Conservation (phyloP, 164 flowering plant genomes). For the Vitis cinerea region DNA sequence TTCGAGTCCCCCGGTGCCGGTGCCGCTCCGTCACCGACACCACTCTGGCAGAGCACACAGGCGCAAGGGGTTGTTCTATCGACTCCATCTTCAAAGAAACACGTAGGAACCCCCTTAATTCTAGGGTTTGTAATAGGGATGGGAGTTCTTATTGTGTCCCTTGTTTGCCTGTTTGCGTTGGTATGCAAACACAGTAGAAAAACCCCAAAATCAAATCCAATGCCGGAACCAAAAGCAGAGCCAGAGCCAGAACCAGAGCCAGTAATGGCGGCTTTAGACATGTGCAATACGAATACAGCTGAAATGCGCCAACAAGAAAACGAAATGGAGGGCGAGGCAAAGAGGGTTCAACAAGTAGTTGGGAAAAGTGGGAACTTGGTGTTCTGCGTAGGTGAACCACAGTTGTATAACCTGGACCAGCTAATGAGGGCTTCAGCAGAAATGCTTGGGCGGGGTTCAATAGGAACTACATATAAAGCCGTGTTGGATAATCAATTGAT, state of each 20-base stretch:
- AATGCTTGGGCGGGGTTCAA: slow-evolving; percentile 42
- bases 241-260: not conserved
- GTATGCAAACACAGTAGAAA: slow-evolving; percentile 5
- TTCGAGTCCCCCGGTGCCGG: slow-evolving; percentile 16
- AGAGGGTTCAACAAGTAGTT: not conserved
- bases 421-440: slow-evolving; percentile 56
- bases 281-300: no score
- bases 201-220: not conserved
- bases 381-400: slow-evolving; percentile 29
- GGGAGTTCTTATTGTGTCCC: not conserved
- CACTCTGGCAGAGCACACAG: slow-evolving; percentile 21
- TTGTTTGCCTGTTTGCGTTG: slow-evolving; percentile 11
- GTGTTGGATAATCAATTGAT: slow-evolving; percentile 38
- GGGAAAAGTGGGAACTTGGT: slow-evolving; percentile 32
- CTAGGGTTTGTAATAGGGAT: slow-evolving; percentile 23
- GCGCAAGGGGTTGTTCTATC: slow-evolving; percentile 20
- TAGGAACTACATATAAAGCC: slow-evolving; percentile 50
- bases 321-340: not conserved
- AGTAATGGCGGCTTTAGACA: not conserved
- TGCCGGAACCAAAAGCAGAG: no score
- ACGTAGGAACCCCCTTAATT: slow-evolving; percentile 13
- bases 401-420: slow-evolving; percentile 37
- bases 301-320: not conserved
- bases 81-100: slow-evolving; percentile 13
- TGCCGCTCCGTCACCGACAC: slow-evolving; percentile 15